Evolutionary conservation across 78 protist species (phyloP), one percentile per base, ranked within the genome.

Genomic region (Dictyostelium citrinum): DNA sequence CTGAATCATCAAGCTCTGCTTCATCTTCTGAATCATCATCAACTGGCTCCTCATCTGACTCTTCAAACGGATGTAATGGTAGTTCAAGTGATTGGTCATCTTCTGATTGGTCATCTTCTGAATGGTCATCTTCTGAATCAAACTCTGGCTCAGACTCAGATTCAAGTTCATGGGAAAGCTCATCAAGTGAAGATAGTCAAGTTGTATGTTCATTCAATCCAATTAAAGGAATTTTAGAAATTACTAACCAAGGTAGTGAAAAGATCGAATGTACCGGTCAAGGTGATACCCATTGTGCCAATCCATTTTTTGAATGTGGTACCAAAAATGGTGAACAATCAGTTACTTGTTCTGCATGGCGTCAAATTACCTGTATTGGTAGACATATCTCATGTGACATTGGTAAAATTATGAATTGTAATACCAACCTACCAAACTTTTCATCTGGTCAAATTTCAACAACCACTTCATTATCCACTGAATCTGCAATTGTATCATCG

Each of bases 321-420:
- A 64, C 29, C 27, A 27, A 64, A 24, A 24, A 64, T 3, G 33
- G 33, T 29, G 14, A 64, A 64, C 27, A 6, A n/a, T 9, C 72
- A 64, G 35, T 64, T 27, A 64, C 6, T 27, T 64, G 72, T 27
- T 7, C 72, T 27, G 33, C 72, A 64, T 64, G 33, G 22, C 31
- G 27, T 64, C 1, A 24, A 64, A 64, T 64, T 64, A 64, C 72
- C 31, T 64, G 72, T 64, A 24, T n/a, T 64, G 72, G 72, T 64
- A 64, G 33, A 64, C 72, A 64, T 64, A 64, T 64, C 17, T 64
- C 72, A 10, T 64, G 72, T 64, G 17, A 64, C 9, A 64, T 64
- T 24, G 72, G 72, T 64, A 64, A 64, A 64, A n/a, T 64, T 64
- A 64, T 64, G 72, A 64, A 64, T 27, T 64, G 72, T 64, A 64